Percentiles rank a stretch among this genome's conserved stretches.
Conservation (phyloP, 78 protist species). For the Blattamonas nauphoetae region DNA sequence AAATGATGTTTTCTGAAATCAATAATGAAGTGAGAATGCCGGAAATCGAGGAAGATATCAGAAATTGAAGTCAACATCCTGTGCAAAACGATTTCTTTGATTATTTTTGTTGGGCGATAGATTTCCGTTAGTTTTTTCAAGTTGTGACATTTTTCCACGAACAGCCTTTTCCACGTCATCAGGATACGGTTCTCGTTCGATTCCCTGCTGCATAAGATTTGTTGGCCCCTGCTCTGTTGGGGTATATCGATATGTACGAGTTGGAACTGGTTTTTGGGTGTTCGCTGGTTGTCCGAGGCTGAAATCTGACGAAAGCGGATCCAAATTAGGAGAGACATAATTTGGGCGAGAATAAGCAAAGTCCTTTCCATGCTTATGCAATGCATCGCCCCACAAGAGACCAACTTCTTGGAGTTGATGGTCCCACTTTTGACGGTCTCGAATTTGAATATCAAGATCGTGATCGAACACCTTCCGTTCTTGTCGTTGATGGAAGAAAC, state of each 20-base stretch:
- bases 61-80: no score
- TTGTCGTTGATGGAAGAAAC: neutral
- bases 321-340: neutral
- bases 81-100: no score
- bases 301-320: neutral
- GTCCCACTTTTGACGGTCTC: neutral
- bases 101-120: no score
- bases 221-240: neutral
- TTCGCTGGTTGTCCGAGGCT: neutral
- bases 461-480: neutral
- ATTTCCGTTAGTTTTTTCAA: neutral
- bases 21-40: no score
- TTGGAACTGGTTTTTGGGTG: neutral
- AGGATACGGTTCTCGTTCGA: neutral
- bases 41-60: no score
- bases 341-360: neutral
- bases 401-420: constrained; percentile 1
- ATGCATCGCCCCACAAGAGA: neutral
- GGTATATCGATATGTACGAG: neutral
- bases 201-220: neutral
- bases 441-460: neutral
- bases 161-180: neutral
- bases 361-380: neutral
- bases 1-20: no score
- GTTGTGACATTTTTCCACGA: neutral